These are phyloP conservation scores for Globisporangium alternatum DNA, from an alignment of 352 stramenopile species.

Conservation along the genomic window DNA sequence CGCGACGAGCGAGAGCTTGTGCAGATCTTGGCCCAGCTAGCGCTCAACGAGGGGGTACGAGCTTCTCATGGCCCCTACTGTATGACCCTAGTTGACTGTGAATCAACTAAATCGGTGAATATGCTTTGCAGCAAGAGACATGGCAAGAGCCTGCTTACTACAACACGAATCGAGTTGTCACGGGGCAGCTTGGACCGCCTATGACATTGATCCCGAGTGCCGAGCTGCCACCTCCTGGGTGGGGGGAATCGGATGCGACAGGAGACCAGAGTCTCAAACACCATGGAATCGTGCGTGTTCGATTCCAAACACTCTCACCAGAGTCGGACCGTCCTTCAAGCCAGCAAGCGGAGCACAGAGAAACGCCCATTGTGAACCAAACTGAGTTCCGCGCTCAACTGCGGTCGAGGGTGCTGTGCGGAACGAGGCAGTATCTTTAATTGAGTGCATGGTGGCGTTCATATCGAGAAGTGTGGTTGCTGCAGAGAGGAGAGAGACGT, in stretches of 20 bases:
- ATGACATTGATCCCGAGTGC: conserved; percentile 6
- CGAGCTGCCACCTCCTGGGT: conserved; percentile 39
- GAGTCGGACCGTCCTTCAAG: background rate
- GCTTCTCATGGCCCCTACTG: background rate
- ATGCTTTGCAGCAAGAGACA: conserved; percentile 18
- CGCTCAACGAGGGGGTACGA: conserved; percentile 59
- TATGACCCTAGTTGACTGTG: background rate
- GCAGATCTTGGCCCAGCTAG: conserved; percentile 73
- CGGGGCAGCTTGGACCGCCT: conserved; percentile 5
- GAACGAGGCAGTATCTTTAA: conserved; percentile 36
- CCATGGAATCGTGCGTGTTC: conserved; percentile 48
- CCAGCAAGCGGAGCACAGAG: conserved; percentile 11
- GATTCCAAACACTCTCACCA: conserved; percentile 26
- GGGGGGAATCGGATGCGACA: conserved; percentile 47
- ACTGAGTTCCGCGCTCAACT: conserved; percentile 21
- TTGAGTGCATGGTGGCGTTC: background rate
- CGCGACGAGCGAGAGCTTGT: conserved; percentile 77
- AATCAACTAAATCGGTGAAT: background rate
- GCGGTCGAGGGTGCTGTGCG: conserved; percentile 32
- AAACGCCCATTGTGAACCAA: conserved; percentile 8
- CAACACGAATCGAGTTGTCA: conserved; percentile 7
- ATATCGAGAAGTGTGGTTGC: background rate
- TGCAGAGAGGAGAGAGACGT: background rate
- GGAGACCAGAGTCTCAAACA: conserved; percentile 62
- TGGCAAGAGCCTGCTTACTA: conserved; percentile 35